Conservation (phyloP, 2,329 filamentous ascomycete genomes). For the Madurella mycetomatis region DNA sequence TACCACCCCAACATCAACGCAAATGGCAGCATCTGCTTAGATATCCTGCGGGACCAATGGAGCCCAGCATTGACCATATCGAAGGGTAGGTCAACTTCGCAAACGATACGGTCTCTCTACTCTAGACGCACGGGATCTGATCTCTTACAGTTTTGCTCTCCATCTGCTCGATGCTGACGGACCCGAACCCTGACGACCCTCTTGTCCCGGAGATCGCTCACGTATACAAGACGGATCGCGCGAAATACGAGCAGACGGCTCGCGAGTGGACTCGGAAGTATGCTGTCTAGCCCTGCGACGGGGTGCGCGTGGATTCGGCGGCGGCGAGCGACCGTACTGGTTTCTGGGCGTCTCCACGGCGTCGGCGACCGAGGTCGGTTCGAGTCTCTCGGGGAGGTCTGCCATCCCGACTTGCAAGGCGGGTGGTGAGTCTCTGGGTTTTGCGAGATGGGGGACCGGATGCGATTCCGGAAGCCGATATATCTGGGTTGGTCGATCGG, state of each 20-base stretch:
- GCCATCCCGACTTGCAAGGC: background rate
- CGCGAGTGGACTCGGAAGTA: slow-evolving; percentile 99
- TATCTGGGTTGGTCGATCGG: background rate
- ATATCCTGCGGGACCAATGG: slow-evolving; percentile 99
- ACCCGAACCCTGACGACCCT: slow-evolving; percentile 98
- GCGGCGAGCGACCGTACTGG: slow-evolving; percentile 8
- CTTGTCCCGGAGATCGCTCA: slow-evolving; percentile 98
- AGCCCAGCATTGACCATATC: slow-evolving; percentile 97
- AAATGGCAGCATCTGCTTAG: slow-evolving; percentile 97
- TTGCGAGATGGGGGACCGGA: background rate
- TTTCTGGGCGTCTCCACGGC: slow-evolving; percentile 1
- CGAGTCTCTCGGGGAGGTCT: background rate
- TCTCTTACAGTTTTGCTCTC: slow-evolving; percentile 75
- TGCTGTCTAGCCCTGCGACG: slow-evolving; percentile 62
- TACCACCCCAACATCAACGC: slow-evolving; percentile 99
- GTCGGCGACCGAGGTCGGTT: background rate
- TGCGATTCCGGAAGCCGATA: background rate
- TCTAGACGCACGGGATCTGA: background rate
- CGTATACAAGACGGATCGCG: slow-evolving; percentile 98
- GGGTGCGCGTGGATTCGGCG: background rate
- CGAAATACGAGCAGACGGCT: slow-evolving; percentile 92
- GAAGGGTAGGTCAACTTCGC: slow-evolving; percentile 66
- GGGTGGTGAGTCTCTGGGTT: background rate
- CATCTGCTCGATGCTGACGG: slow-evolving; percentile 99
- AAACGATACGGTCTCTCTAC: background rate